These are phyloP conservation scores for Volvox reticuliferus DNA, from an alignment of 139 green algal species.

Conservation along the genomic window DNA sequence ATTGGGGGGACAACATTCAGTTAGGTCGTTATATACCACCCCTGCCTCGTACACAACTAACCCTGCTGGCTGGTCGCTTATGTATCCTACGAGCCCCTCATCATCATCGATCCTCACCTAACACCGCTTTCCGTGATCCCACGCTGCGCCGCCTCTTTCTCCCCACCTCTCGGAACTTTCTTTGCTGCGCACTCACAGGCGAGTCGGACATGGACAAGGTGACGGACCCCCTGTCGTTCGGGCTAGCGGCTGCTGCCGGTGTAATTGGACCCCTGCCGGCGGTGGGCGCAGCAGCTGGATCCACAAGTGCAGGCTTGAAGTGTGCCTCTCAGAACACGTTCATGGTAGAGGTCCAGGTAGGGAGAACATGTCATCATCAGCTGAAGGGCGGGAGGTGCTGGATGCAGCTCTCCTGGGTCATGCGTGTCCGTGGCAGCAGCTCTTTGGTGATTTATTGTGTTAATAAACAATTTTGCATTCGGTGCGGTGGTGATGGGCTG, in stretches of 20 bases:
- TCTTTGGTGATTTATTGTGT: neutral
- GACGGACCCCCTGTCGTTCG: neutral
- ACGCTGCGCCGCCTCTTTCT: neutral
- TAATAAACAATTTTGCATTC: neutral
- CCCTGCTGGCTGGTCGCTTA: too few relatives aligned
- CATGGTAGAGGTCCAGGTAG: constrained; percentile 5
- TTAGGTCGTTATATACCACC: too few relatives aligned
- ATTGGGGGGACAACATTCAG: too few relatives aligned
- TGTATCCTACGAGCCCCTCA: neutral
- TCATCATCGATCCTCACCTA: neutral
- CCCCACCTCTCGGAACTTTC: neutral
- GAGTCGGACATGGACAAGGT: constrained; percentile 49
- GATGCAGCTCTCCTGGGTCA: neutral
- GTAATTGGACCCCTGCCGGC: constrained; percentile 8
- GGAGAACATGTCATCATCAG: neutral
- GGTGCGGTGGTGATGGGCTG: neutral
- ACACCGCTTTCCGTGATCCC: neutral
- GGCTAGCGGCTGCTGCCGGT: neutral
- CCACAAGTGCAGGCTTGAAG: too few relatives aligned
- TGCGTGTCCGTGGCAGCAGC: neutral
- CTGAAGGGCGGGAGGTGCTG: neutral
- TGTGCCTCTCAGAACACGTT: neutral
- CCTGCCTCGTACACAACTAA: too few relatives aligned
- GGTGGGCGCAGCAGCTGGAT: too few relatives aligned
- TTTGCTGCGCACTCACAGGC: neutral